Percentiles rank a stretch among this genome's conserved stretches.
These are phyloP conservation scores for Mortierella sp. DNA, from an alignment of 371 early-diverging fungal genomes.

Conservation along the genomic window DNA sequence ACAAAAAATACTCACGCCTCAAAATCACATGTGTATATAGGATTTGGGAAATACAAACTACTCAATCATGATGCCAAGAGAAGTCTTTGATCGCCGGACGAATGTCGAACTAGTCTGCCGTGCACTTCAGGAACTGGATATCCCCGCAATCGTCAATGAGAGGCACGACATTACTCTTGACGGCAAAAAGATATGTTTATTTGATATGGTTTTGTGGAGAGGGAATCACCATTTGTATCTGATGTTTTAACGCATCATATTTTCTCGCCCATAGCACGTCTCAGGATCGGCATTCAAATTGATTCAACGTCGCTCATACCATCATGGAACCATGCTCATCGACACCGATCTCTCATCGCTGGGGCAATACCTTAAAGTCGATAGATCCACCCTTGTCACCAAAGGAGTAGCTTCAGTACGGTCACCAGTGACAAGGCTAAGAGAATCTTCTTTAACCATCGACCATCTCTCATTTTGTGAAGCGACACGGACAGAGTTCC, in stretches of 20 bases:
- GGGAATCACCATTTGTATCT: background rate
- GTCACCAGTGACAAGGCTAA: conserved; percentile 87
- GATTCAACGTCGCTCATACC: conserved; percentile 86
- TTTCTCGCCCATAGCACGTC: conserved; percentile 59
- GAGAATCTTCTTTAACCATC: conserved; percentile 84
- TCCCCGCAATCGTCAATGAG: conserved; percentile 89
- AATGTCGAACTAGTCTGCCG: conserved; percentile 86
- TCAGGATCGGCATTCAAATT: conserved; percentile 97
- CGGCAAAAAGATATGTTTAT: conserved; percentile 70
- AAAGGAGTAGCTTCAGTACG: conserved; percentile 93
- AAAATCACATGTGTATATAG: conserved; percentile 49
- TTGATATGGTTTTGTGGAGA: background rate
- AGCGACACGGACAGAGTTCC: conserved; percentile 80
- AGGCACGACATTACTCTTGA: conserved; percentile 92
- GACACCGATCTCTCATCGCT: conserved; percentile 84
- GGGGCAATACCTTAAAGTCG: conserved; percentile 54
- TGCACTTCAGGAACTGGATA: conserved; percentile 83
- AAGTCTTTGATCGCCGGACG: conserved; percentile 79
- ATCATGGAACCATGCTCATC: conserved; percentile 98
- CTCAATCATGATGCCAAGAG: conserved; percentile 93
- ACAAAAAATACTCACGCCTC: conserved; percentile 11
- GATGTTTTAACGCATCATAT: conserved; percentile 15
- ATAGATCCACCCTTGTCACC: conserved; percentile 66
- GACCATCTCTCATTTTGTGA: conserved; percentile 88
- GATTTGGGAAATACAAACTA: conserved; percentile 97